Evolutionary conservation across 257 asterid species (phyloP).

Genomic region (Nicotiana sylvestris): DNA sequence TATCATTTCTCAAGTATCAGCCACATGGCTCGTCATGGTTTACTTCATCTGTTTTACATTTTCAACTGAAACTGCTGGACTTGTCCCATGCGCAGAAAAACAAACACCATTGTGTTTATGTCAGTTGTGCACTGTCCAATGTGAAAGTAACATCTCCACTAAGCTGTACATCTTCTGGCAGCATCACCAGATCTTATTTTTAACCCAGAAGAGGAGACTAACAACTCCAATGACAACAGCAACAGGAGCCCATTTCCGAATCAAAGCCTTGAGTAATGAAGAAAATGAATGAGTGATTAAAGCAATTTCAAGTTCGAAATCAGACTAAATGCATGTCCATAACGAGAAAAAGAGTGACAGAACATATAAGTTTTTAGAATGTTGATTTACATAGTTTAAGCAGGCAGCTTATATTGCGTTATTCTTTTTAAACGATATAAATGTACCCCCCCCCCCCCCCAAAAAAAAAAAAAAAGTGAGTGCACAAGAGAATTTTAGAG

Average conservation of each 20-base stretch:
- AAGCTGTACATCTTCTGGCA: slow-evolving; percentile 10
- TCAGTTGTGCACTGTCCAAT: background rate
- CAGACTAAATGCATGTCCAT: background rate
- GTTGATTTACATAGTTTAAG: background rate
- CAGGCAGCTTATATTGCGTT: background rate
- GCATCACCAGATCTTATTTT: slow-evolving; percentile 75
- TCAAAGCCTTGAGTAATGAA: slow-evolving; percentile 57
- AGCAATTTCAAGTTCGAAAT: background rate
- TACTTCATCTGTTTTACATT: background rate
- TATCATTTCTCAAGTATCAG: background rate
- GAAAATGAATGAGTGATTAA: slow-evolving; percentile 8
- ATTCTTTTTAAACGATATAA: background rate
- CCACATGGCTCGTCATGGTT: background rate
- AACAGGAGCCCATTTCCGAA: slow-evolving; percentile 89
- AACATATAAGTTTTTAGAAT: background rate
- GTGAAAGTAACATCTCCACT: background rate
- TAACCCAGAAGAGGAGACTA: slow-evolving; percentile 68
- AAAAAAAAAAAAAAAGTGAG: background rate
- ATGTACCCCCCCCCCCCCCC: background rate
- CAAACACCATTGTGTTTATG: background rate
- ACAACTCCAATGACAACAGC: slow-evolving; percentile 82
- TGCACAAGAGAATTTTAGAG: background rate
- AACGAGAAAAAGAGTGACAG: background rate
- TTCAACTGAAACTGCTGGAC: background rate
- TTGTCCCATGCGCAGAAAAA: background rate